Evolutionary conservation across 1,284 basidiomycete genomes (phyloP), one percentile per base, ranked within the genome.

Genomic region (Microbotryum intermedium): DNA sequence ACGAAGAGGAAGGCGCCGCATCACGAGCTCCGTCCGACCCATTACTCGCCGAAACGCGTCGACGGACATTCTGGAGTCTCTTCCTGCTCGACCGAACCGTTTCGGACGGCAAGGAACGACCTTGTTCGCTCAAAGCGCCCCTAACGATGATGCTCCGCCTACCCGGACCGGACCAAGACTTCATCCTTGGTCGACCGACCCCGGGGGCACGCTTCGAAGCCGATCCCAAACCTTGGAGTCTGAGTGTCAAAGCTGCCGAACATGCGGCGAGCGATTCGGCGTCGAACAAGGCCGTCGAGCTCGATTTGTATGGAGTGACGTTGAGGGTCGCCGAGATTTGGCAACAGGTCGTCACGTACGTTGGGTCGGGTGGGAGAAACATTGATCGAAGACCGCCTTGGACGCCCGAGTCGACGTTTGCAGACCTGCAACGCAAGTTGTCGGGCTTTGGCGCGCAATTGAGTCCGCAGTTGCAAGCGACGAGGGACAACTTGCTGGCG

Each of bases 101-200:
- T 21, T 58, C 55, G 43, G 68, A 69, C 30, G 68, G 68, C 16
- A 69, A 68, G 52, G 68, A 69, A 51, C 60, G 68, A 18, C 66
- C 66, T 0, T 64, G 64, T 34, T 58, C 62, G 2, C 58, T 69
- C 43, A 65, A 60, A 44, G 57, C 62, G 34, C 64, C 64, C 10
- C 53, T 57, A 7, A 55, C 61, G 16, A 57, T 59, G 39, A 42
- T 47, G 25, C 50, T 68, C 34, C 52, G 68, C 29, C 64, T 69
- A 60, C 68, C 68, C 3, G 56, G 65, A 11, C 26, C 61, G 20
- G 68, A 69, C 23, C 48, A 53, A 25, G 61, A 68, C 45, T 68
- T 69, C 29, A 34, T 52, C 20, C 52, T 56, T 29, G 59, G 63
- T 2, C 55, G 54, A 18, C 39, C 18, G 26, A 42, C 52, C 9